Evolutionary conservation across 345 rosid species (phyloP).

Genomic region (Hibiscus tridactylites): DNA sequence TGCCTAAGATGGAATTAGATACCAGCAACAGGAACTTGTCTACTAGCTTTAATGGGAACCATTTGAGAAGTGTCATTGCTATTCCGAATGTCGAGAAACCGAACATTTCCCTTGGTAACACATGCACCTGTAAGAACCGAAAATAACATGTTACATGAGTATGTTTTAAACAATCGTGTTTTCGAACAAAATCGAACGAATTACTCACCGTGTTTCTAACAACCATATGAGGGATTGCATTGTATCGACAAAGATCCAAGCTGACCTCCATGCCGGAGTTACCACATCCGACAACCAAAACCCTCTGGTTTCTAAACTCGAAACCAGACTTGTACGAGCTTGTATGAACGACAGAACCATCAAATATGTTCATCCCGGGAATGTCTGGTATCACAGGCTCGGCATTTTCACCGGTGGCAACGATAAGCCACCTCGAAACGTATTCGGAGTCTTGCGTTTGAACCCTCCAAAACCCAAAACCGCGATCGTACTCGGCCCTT

Average conservation of each 20-base stretch:
- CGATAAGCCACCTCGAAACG: conserved; percentile 59
- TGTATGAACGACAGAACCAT: conserved; percentile 50
- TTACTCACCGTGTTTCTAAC: conserved; percentile 53
- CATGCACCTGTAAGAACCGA: conserved; percentile 58
- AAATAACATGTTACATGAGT: neutral
- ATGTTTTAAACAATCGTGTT: neutral
- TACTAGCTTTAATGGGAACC: conserved; percentile 69
- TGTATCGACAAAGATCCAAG: conserved; percentile 61
- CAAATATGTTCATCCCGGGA: conserved; percentile 38
- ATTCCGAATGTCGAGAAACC: conserved; percentile 79
- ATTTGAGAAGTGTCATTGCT: conserved; percentile 70
- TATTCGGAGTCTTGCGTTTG: conserved; percentile 47
- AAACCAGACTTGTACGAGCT: conserved; percentile 60
- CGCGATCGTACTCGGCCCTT: conserved; percentile 44
- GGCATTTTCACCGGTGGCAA: conserved; percentile 87
- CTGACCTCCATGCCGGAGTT: conserved; percentile 94
- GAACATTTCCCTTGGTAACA: conserved; percentile 75
- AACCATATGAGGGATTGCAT: conserved; percentile 57
- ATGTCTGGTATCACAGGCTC: conserved; percentile 65
- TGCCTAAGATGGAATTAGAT: conserved; percentile 46
- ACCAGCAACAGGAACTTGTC: conserved; percentile 52
- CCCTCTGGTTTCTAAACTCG: conserved; percentile 38
- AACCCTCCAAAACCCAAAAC: conserved; percentile 52
- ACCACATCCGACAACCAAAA: conserved; percentile 78
- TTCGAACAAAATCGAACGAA: neutral